These are phyloP conservation scores for Hypoxylon lienhwacheense DNA, from an alignment of 495 filamentous ascomycete species.

Conservation along the genomic window DNA sequence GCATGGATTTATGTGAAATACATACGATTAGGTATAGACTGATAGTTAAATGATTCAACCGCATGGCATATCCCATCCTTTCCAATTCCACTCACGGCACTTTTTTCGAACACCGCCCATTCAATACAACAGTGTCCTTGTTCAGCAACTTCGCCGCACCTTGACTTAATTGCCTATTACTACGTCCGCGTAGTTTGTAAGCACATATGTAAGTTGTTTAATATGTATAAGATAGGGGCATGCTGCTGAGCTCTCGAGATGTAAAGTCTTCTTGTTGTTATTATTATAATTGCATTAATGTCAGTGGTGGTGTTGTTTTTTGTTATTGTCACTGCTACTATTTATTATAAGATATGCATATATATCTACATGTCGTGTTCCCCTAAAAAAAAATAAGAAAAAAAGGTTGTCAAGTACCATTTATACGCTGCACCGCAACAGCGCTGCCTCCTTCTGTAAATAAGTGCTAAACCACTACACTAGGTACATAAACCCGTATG, in stretches of 20 bases:
- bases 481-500: conserved; percentile 23
- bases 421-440: conserved; percentile 30
- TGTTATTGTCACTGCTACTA: no score
- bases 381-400: no score
- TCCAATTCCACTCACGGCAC: no score
- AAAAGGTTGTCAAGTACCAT: no score
- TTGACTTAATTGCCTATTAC: neutral
- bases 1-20: no score
- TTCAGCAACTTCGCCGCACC: neutral
- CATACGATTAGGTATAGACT: conserved; percentile 30
- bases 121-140: conserved; percentile 10
- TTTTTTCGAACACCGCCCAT: conserved; percentile 18
- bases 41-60: conserved; percentile 18
- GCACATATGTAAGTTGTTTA: no score
- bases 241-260: conserved; percentile 12
- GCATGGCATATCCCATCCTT: conserved; percentile 21
- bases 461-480: conserved; percentile 22
- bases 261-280: conserved; percentile 13
- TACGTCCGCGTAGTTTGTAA: no score
- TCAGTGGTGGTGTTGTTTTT: no score
- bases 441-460: conserved; percentile 19
- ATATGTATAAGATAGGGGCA: conserved; percentile 3
- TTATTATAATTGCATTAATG: no score
- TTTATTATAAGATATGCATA: no score
- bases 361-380: conserved; percentile 16